phyloP scores from a whole-genome alignment of 208 protist genomes.

The Acanthamoeba triangularis region DNA sequence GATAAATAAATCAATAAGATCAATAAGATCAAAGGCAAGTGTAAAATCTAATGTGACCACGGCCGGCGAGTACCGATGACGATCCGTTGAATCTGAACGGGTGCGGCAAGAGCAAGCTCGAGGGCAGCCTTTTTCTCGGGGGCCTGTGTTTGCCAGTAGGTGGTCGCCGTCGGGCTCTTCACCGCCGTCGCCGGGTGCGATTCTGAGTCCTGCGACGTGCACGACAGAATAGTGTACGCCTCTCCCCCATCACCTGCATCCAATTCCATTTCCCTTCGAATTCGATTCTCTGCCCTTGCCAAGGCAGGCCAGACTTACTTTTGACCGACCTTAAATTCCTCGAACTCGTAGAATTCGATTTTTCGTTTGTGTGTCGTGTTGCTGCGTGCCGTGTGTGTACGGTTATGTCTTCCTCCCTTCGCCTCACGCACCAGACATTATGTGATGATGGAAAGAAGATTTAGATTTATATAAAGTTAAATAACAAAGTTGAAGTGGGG shows the following conservation, averaged over 20 bases:
- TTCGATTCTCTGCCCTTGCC: too few relatives aligned
- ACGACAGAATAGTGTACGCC: constrained; percentile 18
- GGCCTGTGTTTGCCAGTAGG: constrained; percentile 42
- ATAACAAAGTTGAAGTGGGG: too few relatives aligned
- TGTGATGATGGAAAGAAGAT: too few relatives aligned
- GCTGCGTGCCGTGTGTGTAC: too few relatives aligned
- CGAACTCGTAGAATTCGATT: too few relatives aligned
- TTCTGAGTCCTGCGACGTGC: constrained; percentile 21
- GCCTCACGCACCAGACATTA: too few relatives aligned
- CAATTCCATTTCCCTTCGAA: not conserved
- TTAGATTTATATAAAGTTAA: too few relatives aligned
- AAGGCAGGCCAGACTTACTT: too few relatives aligned
- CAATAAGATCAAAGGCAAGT: too few relatives aligned
- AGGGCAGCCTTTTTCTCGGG: constrained; percentile 42
- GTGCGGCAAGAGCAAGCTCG: not conserved
- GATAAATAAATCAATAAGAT: not conserved
- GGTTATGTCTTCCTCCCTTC: too few relatives aligned
- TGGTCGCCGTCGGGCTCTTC: not conserved
- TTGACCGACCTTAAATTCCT: too few relatives aligned
- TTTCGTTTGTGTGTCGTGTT: too few relatives aligned
- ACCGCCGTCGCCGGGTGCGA: constrained; percentile 17
- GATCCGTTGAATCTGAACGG: constrained; percentile 22
- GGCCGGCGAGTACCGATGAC: not conserved
- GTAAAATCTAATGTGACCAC: not conserved
- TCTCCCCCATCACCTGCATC: not conserved